Conservation (phyloP, 768 basidiomycete genomes). For the Lentinus brumalis region DNA sequence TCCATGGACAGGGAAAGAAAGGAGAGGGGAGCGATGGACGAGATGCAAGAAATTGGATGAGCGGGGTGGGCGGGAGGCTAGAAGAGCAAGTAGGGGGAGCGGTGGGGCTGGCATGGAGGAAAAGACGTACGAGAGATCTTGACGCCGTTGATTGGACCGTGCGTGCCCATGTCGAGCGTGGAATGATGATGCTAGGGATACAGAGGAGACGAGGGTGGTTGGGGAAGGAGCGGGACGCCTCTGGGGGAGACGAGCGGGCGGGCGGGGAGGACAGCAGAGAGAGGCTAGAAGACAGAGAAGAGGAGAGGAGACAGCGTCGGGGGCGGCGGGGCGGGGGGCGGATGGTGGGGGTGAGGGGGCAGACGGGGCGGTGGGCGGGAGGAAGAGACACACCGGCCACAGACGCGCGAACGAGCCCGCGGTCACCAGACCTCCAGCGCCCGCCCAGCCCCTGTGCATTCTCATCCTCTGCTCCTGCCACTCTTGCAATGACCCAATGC, state of each 20-base stretch:
- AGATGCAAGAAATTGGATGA: conserved; percentile 14
- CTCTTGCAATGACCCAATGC: too few species aligned
- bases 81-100: conserved; percentile 2
- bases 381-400: conserved; percentile 4
- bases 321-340: neutral
- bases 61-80: conserved; percentile 16
- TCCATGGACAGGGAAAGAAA: conserved; percentile 15
- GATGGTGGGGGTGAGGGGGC: neutral
- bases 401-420: neutral
- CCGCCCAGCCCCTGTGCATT: neutral
- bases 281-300: neutral
- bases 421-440: conserved; percentile 8
- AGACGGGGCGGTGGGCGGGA: conserved; percentile 4
- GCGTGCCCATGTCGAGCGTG: conserved; percentile 56
- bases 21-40: conserved; percentile 21
- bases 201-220: conserved; percentile 17
- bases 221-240: conserved; percentile 14
- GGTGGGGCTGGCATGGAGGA: neutral
- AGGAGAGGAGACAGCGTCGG: neutral
- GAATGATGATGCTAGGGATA: conserved; percentile 26
- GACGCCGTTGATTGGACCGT: conserved; percentile 85
- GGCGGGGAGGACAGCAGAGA: neutral
- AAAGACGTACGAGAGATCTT: conserved; percentile 76
- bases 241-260: neutral
- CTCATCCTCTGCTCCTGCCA: too few species aligned